Percentiles rank a stretch among this genome's conserved stretches.
phyloP scores from a whole-genome alignment of 2,329 filamentous ascomycete species.

The Penicillium sp. region DNA sequence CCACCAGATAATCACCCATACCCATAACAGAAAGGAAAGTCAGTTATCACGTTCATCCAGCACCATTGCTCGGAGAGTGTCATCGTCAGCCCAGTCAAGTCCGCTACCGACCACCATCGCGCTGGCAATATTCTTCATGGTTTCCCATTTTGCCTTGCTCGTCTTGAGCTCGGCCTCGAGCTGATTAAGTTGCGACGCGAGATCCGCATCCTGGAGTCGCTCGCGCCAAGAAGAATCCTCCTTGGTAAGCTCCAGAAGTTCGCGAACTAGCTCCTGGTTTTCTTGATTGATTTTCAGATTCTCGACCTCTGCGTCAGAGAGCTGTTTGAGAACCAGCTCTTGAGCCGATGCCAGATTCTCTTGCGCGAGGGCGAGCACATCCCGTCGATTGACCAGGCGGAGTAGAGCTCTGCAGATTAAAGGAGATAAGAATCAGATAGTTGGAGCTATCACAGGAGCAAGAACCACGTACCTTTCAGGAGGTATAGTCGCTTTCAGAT shows the following conservation, averaged over 20 bases:
- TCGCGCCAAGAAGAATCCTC: conserved; percentile 55
- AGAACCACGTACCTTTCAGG: conserved; percentile 63
- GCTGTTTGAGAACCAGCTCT: conserved; percentile 52
- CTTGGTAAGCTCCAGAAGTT: conserved; percentile 64
- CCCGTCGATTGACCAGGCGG: conserved; percentile 66
- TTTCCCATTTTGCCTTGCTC: conserved; percentile 68
- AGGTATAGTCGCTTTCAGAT: conserved; percentile 64
- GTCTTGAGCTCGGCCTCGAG: conserved; percentile 62
- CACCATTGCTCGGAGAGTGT: conserved; percentile 68
- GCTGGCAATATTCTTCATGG: conserved; percentile 76
- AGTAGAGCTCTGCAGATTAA: conserved; percentile 61
- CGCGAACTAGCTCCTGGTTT: conserved; percentile 64
- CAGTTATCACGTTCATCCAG: conserved; percentile 64
- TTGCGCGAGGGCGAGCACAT: conserved; percentile 65
- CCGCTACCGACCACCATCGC: conserved; percentile 80
- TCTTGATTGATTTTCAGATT: conserved; percentile 57
- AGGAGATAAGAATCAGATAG: conserved; percentile 6
- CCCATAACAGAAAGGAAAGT: conserved; percentile 11
- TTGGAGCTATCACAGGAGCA: not conserved
- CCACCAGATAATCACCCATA: not conserved
- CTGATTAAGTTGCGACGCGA: conserved; percentile 58
- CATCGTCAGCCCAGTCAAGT: conserved; percentile 75
- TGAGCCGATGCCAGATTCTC: conserved; percentile 60
- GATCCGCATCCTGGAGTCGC: conserved; percentile 55
- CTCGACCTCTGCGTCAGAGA: conserved; percentile 61